Conservation (phyloP, 306 rosid species). For the Crataegus laevigata region DNA sequence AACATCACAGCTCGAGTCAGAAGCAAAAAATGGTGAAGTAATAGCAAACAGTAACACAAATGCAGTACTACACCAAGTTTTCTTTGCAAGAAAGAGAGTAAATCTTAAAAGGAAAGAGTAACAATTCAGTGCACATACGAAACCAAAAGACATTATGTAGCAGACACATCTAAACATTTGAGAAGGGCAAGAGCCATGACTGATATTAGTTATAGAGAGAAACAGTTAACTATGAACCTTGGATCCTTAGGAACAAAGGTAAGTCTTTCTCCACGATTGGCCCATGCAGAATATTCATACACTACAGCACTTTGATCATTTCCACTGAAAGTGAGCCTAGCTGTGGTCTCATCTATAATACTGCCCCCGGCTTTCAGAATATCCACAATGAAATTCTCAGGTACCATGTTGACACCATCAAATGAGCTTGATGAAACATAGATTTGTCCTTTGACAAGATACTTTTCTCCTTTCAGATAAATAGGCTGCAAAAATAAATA, state of each 20-base stretch:
- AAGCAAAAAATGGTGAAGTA: background rate
- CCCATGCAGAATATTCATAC: slow-evolving; percentile 76
- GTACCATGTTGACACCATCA: slow-evolving; percentile 33
- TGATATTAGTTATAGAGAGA: background rate
- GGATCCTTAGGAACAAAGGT: slow-evolving; percentile 73
- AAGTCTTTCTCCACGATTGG: slow-evolving; percentile 64
- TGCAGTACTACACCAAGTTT: slow-evolving; percentile 7
- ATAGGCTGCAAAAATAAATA: slow-evolving; percentile 49
- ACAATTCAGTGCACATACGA: background rate
- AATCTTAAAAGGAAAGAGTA: background rate
- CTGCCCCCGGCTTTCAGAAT: slow-evolving; percentile 40
- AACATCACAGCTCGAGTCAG: slow-evolving; percentile 23
- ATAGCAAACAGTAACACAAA: slow-evolving; percentile 9
- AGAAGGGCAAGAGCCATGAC: background rate
- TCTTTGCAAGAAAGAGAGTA: background rate
- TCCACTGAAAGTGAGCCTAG: slow-evolving; percentile 38
- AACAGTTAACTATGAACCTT: slow-evolving; percentile 41
- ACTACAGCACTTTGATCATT: slow-evolving; percentile 40
- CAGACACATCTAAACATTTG: background rate
- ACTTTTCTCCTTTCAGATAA: slow-evolving; percentile 76
- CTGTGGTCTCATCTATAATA: slow-evolving; percentile 35
- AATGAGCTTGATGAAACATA: slow-evolving; percentile 46
- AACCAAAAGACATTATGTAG: background rate
- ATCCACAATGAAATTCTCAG: slow-evolving; percentile 60
- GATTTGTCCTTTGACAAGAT: slow-evolving; percentile 77